Percentiles rank a stretch among this genome's conserved stretches.
Conservation (phyloP, 257 asterid genomes). For the Fraxinus cuspidata region DNA sequence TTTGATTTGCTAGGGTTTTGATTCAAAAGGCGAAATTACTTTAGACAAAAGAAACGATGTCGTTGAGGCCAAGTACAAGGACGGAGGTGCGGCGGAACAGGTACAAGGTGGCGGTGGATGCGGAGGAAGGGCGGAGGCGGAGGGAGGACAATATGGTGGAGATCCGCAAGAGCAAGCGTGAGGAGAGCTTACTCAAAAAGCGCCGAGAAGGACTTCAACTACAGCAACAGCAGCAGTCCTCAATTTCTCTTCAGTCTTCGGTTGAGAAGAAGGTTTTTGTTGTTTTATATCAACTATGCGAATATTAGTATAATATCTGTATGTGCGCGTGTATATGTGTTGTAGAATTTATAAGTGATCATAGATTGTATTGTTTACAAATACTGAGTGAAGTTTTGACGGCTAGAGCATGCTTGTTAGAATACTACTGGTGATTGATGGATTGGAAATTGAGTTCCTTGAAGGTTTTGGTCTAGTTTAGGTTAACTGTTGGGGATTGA, state of each 20-base stretch:
- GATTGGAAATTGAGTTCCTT: background rate
- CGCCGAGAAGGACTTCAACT: constrained; percentile 77
- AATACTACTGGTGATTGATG: background rate
- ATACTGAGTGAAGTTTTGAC: constrained; percentile 6
- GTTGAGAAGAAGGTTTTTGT: constrained; percentile 67
- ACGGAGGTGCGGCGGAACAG: constrained; percentile 88
- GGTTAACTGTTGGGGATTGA: background rate
- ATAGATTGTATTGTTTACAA: background rate
- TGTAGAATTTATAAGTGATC: background rate
- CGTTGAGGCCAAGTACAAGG: constrained; percentile 82
- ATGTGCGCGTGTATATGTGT: background rate
- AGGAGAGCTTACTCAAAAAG: constrained; percentile 83
- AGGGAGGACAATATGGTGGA: constrained; percentile 97
- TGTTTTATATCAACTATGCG: background rate
- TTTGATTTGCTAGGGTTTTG: constrained; percentile 3
- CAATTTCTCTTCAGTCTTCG: constrained; percentile 48
- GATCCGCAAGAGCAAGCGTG: constrained; percentile 92
- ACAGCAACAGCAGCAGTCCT: constrained; percentile 43
- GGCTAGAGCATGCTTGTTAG: background rate
- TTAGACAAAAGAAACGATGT: constrained; percentile 49
- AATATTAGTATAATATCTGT: background rate
- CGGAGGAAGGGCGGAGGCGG: constrained; percentile 90
- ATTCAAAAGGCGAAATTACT: background rate
- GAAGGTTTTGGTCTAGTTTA: background rate
- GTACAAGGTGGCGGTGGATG: constrained; percentile 95